A percentile compares a stretch with the other conserved stretches of the same genome.
Conservation (phyloP, 306 rosid genomes). For the apple (Malus domestica) region DNA sequence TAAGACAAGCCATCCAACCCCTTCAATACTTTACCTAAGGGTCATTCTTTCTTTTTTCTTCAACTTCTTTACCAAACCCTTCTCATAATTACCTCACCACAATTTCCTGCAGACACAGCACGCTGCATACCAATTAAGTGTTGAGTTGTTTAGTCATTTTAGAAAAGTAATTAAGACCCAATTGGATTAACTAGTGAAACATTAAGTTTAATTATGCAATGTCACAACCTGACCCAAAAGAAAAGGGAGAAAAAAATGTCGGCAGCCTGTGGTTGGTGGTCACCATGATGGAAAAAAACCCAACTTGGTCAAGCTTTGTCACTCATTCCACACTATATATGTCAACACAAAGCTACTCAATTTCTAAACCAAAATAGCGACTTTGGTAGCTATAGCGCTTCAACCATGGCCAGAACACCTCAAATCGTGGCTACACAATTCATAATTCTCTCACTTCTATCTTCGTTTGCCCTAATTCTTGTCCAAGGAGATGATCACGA, state of each 20-base stretch:
- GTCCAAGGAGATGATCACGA: conserved; percentile 1
- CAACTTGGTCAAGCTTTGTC: neutral
- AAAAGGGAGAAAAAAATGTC: neutral
- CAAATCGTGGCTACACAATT: conserved; percentile 5
- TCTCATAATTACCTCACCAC: neutral
- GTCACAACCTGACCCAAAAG: neutral
- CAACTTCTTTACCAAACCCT: neutral
- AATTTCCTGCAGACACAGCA: neutral
- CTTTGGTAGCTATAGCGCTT: neutral
- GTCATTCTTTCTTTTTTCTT: neutral
- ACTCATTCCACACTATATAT: neutral
- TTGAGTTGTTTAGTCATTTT: neutral
- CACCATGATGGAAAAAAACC: neutral
- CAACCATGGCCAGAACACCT: conserved; percentile 23
- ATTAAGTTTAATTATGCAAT: neutral
- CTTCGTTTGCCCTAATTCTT: neutral
- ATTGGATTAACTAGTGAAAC: no score
- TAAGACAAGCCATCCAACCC: no score
- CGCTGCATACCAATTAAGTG: neutral
- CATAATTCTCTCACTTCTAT: conserved; percentile 17
- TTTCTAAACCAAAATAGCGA: neutral
- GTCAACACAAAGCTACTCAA: neutral
- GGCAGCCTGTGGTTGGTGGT: neutral
- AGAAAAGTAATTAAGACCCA: no score
- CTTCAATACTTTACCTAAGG: neutral